Evolutionary conservation across 371 early-diverging fungal species (phyloP).

Genomic region (Mortierella sp.): DNA sequence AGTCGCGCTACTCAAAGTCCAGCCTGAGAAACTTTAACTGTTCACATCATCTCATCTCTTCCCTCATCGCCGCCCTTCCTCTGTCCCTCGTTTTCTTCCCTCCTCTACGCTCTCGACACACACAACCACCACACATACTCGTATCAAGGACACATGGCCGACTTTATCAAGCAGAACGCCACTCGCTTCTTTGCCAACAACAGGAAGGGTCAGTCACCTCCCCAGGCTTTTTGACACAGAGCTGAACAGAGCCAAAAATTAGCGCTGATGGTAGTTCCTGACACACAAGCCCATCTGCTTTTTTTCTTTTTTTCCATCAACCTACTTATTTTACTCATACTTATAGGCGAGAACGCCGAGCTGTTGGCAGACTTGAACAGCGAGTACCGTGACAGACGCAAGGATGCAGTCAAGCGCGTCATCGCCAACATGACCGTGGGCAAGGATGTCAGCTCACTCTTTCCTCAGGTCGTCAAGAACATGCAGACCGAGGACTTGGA

Average conservation of each 20-base stretch:
- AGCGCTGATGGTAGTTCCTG: neutral
- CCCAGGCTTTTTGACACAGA: neutral
- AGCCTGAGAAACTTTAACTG: neutral
- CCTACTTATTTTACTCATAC: neutral
- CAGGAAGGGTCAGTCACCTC: constrained; percentile 66
- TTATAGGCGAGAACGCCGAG: constrained; percentile 95
- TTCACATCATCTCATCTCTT: constrained; percentile 2
- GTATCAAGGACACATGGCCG: constrained; percentile 17
- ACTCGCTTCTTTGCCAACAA: constrained; percentile 76
- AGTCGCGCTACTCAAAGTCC: neutral
- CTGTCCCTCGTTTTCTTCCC: neutral
- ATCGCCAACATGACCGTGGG: constrained; percentile 91
- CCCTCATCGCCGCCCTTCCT: neutral
- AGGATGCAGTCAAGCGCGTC: constrained; percentile 98
- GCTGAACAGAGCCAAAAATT: neutral
- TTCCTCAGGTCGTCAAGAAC: constrained; percentile 98
- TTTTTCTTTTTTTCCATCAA: neutral
- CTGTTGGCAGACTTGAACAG: constrained; percentile 95
- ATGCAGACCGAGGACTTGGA: constrained; percentile 99
- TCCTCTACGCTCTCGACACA: neutral
- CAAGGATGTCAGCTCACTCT: constrained; percentile 87
- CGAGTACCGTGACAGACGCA: constrained; percentile 93
- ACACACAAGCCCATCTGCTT: neutral
- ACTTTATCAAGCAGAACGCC: constrained; percentile 43
- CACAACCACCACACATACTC: neutral